Evolutionary conservation across 2,329 filamentous ascomycete genomes (phyloP).

Genomic region (Lithohypha guttulata): DNA sequence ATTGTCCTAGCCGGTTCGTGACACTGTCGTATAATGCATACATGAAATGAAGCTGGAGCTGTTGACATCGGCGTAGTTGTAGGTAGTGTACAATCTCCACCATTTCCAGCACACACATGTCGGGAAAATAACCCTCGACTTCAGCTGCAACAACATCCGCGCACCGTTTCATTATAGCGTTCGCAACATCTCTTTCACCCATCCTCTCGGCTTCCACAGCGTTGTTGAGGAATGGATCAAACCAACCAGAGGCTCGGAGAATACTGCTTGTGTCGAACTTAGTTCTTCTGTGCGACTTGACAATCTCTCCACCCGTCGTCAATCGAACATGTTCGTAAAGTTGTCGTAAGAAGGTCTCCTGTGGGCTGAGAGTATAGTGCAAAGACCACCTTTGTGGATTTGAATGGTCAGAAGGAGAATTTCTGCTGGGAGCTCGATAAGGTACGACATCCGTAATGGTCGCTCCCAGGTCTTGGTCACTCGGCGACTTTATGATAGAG

Average conservation of each 20-base stretch:
- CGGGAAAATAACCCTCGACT: neutral
- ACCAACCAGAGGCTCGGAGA: slow-evolving; percentile 1
- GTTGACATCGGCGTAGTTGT: neutral
- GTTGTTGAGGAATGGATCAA: neutral
- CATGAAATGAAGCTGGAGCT: slow-evolving; percentile 1
- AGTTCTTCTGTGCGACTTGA: neutral
- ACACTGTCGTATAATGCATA: neutral
- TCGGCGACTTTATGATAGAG: neutral
- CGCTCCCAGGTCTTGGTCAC: neutral
- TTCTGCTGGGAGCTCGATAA: neutral
- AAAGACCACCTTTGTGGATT: neutral
- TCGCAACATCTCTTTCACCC: neutral
- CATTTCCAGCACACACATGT: slow-evolving; percentile 3
- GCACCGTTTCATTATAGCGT: neutral
- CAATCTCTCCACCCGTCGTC: neutral
- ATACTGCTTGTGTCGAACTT: neutral
- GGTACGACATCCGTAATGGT: neutral
- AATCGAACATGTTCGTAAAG: slow-evolving; percentile 1
- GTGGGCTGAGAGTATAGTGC: neutral
- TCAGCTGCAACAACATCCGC: neutral
- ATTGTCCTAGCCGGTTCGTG: neutral
- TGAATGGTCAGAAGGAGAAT: neutral
- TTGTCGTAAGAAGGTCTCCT: neutral
- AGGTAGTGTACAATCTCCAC: neutral
- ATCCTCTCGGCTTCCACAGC: neutral